phyloP scores from a whole-genome alignment of 2,329 filamentous ascomycete genomes.

The Zasmidium cellare region DNA sequence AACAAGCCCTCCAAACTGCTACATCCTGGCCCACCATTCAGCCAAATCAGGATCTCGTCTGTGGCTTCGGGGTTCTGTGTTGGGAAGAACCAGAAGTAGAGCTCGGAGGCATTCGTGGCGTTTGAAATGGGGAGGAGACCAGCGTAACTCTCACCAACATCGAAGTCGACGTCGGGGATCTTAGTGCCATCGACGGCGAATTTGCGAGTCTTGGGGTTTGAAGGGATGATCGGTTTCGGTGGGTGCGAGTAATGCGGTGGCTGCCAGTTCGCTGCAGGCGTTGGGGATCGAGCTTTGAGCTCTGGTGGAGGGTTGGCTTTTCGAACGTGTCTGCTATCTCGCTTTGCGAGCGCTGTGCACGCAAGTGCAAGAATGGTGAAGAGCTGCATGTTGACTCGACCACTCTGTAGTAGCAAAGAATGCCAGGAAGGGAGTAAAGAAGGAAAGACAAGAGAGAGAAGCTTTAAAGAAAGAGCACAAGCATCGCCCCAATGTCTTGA shows the following conservation, averaged over 20 bases:
- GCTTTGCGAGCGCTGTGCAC: neutral
- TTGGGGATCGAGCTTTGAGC: neutral
- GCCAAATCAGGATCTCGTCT: slow-evolving; percentile 43
- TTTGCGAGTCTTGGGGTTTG: slow-evolving; percentile 47
- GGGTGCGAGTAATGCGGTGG: neutral
- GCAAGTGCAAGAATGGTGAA: neutral
- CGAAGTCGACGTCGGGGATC: slow-evolving; percentile 37
- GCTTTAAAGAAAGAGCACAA: too few species aligned
- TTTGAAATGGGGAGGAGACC: slow-evolving; percentile 35
- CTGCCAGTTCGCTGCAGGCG: neutral
- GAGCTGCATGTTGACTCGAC: neutral
- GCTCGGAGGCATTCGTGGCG: slow-evolving; percentile 30
- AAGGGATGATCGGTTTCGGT: slow-evolving; percentile 38
- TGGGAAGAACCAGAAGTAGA: slow-evolving; percentile 56
- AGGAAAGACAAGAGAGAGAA: too few species aligned
- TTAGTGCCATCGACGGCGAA: slow-evolving; percentile 32
- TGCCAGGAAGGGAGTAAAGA: too few species aligned
- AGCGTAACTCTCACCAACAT: slow-evolving; percentile 37
- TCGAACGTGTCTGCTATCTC: neutral
- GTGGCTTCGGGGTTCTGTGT: slow-evolving; percentile 38
- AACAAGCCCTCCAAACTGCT: slow-evolving; percentile 48
- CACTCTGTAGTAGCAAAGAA: too few species aligned
- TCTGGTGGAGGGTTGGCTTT: neutral
- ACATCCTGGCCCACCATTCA: slow-evolving; percentile 49
- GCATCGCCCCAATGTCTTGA: too few species aligned